Evolutionary conservation across 1,284 basidiomycete genomes (phyloP).

Genomic region (Malassezia dermatis): DNA sequence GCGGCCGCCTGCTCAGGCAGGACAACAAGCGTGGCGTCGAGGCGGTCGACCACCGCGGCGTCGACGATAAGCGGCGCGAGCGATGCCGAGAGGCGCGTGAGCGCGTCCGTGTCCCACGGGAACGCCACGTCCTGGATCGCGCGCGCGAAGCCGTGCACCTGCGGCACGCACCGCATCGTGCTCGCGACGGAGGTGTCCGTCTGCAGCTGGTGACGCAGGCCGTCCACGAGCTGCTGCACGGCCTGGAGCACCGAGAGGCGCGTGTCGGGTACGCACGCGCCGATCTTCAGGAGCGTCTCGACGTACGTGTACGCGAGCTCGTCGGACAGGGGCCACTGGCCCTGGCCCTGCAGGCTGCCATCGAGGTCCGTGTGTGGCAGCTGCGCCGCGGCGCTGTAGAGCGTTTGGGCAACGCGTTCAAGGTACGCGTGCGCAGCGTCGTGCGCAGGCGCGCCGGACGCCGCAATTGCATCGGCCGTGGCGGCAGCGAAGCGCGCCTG

Average conservation of each 20-base stretch:
- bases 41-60: constrained; percentile 54
- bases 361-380: constrained; percentile 32
- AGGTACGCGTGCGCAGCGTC: constrained; percentile 3
- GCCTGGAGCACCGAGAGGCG: constrained; percentile 53
- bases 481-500: constrained; percentile 41
- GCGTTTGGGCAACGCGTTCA: constrained; percentile 1
- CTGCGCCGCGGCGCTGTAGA: constrained; percentile 9
- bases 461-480: constrained; percentile 26
- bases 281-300: constrained; percentile 54
- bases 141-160: constrained; percentile 74
- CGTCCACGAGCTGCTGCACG: constrained; percentile 19
- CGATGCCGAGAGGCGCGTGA: constrained; percentile 57
- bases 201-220: background rate
- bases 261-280: constrained; percentile 56
- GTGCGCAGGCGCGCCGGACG: constrained; percentile 12
- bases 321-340: constrained; percentile 36
- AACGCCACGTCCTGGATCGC: constrained; percentile 69
- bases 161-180: constrained; percentile 55
- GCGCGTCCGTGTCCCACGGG: constrained; percentile 62
- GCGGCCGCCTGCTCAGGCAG: constrained; percentile 46
- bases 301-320: constrained; percentile 38
- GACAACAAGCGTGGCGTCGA: constrained; percentile 51
- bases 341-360: constrained; percentile 21
- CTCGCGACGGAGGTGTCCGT: background rate
- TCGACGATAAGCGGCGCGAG: constrained; percentile 56